Base-by-base conservation (phyloP, 305 asterid genomes). In the Fraxinus xanthoxyloides region DNA sequence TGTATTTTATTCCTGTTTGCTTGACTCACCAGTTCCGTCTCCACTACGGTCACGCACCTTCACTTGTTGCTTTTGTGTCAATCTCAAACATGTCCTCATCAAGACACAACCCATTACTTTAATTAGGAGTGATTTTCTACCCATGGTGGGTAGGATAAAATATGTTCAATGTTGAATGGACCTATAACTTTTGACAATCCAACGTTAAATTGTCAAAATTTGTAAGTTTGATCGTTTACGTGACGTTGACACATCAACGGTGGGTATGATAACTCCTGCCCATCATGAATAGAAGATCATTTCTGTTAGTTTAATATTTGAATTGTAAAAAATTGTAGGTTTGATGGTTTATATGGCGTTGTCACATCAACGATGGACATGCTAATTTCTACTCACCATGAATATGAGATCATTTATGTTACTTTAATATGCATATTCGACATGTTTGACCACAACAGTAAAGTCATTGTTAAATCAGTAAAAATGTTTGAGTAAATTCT, bases 41-140 rank as follows among this genome's bases (percentile, higher is more conserved):
- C 83, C 8, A 51, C 17, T 17, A 80, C 83, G 83, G 23, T 38
- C 26, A 36, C 31, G 77, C 82, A 79, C 82, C 70, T 23, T 26
- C 70, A 59, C 23, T 59, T 59, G 0, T n/a, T 59, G 28, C 10
- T 59, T 19, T 54, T 51, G 24, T 51, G 7, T 59, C 30, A 7
- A 21, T 9, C 69, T 7, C 69, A 59, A 59, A 59, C 30, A 19
- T 7, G 13, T 19, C 28, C 31, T 19, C 13, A 0, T 23, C 70
- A 59, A n/a, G 26, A 48, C 59, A 15, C 59, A 48, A 48, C 59
- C 59, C n/a, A 48, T 48, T 48, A 48, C 59, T 48, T 35, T 35
- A 35, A 35, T 35, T 35, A 35, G 10, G 40, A 35, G 40, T 35
- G 40, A 35, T 35, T 35, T 35, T 2, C 40, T 35, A 35, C 1